A percentile compares a stretch with the other conserved stretches of the same genome.
phyloP scores from a whole-genome alignment of 2,329 filamentous ascomycete genomes.

The Trichophyton rubrum region DNA sequence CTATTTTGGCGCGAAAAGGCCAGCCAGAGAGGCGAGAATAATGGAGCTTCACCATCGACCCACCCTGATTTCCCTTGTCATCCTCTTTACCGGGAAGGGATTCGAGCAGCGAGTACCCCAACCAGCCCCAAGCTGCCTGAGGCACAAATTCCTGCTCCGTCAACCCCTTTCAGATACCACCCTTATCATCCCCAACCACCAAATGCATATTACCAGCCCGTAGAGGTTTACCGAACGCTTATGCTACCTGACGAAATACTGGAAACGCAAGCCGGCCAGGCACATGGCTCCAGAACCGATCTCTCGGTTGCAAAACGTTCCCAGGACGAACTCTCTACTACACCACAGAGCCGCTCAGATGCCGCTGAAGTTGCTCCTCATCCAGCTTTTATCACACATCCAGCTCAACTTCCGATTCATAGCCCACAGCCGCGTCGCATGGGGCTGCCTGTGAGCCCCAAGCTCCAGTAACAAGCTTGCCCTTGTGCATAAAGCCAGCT shows the following conservation, averaged over 20 bases:
- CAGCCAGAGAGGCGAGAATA: not conserved
- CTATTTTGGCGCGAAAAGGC: not conserved
- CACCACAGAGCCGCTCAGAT: not conserved
- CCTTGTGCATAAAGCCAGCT: too few relatives aligned
- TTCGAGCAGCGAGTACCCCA: not conserved
- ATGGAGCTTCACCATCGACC: not conserved
- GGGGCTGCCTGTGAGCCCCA: not conserved
- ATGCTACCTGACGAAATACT: not conserved
- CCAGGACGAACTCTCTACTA: not conserved
- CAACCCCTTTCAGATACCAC: conserved; percentile 5
- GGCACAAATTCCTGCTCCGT: not conserved
- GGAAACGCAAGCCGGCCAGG: not conserved
- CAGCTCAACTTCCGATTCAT: not conserved
- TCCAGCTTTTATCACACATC: not conserved
- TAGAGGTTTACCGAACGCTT: conserved; percentile 11
- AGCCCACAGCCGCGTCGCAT: not conserved
- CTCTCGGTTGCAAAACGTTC: not conserved
- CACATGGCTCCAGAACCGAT: not conserved
- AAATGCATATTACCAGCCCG: conserved; percentile 9
- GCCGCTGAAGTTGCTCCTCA: not conserved
- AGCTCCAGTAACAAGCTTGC: not conserved
- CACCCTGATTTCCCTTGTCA: not conserved
- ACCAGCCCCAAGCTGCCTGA: not conserved
- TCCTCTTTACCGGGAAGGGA: conserved; percentile 1
- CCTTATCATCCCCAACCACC: conserved; percentile 8